Conservation (phyloP, 2,329 filamentous ascomycete genomes). For the Colletotrichum phormii region DNA sequence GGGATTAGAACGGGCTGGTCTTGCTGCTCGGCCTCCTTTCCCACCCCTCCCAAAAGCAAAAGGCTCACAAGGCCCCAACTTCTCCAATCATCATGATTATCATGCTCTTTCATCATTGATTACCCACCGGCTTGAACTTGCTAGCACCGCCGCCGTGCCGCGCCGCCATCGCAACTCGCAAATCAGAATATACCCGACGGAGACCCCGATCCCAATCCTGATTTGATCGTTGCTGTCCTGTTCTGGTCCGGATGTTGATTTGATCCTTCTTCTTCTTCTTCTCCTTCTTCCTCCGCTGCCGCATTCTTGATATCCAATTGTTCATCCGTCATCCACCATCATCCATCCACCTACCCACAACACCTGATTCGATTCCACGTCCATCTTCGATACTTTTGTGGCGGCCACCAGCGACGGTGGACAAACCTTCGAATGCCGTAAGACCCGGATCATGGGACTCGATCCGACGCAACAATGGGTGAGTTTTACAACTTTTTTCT, state of each 20-base stretch:
- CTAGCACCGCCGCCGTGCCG: not conserved
- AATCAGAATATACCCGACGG: not conserved
- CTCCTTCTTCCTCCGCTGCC: not conserved
- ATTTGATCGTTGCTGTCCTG: not conserved
- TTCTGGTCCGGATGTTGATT: not conserved
- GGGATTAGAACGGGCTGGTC: not conserved
- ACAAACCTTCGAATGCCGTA: conserved; percentile 38
- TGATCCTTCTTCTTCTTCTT: not conserved
- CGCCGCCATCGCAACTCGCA: too few species aligned
- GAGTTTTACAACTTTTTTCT: conserved; percentile 39
- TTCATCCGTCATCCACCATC: not conserved
- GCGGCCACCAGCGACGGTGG: conserved; percentile 21
- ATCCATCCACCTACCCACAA: not conserved
- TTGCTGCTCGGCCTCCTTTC: not conserved
- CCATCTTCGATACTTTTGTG: conserved; percentile 1
- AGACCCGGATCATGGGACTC: conserved; percentile 48
- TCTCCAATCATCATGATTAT: not conserved
- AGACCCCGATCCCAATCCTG: not conserved
- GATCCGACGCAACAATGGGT: conserved; percentile 49
- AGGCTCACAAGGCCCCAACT: too few species aligned
- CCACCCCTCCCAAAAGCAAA: too few species aligned
- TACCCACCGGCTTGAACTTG: not conserved
- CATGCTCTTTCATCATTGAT: not conserved
- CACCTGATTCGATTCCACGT: not conserved
- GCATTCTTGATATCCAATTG: not conserved